Evolutionary conservation across 148 eudicot genomes (phyloP).

Genomic region (Pharnaceum exiguum): DNA sequence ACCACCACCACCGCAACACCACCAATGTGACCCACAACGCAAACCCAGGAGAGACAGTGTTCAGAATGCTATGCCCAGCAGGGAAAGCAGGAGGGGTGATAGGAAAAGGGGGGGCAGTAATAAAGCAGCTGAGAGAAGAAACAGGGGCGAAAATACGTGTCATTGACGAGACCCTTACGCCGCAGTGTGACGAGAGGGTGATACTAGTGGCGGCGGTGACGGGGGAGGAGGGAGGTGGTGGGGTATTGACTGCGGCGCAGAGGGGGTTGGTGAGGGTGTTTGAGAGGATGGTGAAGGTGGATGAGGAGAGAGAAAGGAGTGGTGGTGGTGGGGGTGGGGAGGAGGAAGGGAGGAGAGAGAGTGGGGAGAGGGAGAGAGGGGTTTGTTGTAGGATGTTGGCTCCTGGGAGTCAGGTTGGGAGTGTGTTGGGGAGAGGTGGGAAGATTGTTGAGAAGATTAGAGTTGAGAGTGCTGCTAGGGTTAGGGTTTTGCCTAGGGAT

Average conservation of each 20-base stretch:
- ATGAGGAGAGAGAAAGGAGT: slow-evolving; percentile 38
- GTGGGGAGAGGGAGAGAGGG: slow-evolving; percentile 13
- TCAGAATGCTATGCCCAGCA: slow-evolving; percentile 49
- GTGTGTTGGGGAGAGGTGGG: slow-evolving; percentile 41
- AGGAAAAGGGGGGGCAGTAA: slow-evolving; percentile 46
- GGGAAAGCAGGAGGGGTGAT: slow-evolving; percentile 36
- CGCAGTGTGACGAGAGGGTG: slow-evolving; percentile 45
- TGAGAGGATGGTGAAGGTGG: slow-evolving; percentile 42
- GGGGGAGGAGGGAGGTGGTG: too few relatives aligned
- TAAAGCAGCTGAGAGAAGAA: slow-evolving; percentile 43
- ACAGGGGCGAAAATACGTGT: slow-evolving; percentile 51
- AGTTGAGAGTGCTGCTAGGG: slow-evolving; percentile 37
- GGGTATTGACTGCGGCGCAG: slow-evolving; percentile 28
- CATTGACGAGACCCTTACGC: slow-evolving; percentile 25
- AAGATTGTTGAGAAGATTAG: slow-evolving; percentile 42
- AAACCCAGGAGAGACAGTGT: slow-evolving; percentile 23
- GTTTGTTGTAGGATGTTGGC: slow-evolving; percentile 40
- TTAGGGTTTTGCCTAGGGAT: slow-evolving; percentile 39
- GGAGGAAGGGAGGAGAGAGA: slow-evolving; percentile 7
- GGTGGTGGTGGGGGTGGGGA: background rate
- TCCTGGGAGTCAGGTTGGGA: slow-evolving; percentile 30
- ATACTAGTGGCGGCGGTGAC: slow-evolving; percentile 27
- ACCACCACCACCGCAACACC: slow-evolving; percentile 12
- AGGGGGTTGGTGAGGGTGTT: slow-evolving; percentile 39
- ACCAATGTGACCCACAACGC: background rate